Percentiles rank a stretch among this genome's conserved stretches.
phyloP scores from a whole-genome alignment of 1,284 basidiomycete genomes.

The Pterulicium gracile region DNA sequence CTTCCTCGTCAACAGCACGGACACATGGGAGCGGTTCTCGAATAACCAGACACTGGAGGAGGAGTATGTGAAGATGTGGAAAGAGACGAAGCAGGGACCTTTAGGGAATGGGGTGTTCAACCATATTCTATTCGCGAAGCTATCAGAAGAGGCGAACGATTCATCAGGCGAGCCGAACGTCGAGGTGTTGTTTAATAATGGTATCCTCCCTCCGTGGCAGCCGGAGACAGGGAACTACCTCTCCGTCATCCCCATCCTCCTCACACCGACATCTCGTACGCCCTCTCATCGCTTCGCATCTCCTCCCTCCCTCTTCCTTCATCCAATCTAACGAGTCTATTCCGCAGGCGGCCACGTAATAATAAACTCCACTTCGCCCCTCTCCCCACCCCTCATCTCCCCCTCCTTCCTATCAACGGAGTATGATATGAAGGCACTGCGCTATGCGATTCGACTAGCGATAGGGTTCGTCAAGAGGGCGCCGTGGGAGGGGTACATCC shows the following conservation, averaged over 20 bases:
- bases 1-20: constrained; percentile 20
- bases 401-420: constrained; percentile 15
- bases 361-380: constrained; percentile 15
- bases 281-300: constrained; percentile 8
- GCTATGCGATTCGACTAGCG: constrained; percentile 10
- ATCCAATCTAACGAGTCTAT: no score
- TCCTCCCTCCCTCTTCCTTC: background rate
- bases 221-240: background rate
- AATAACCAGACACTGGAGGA: constrained; percentile 14
- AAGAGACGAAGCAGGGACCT: constrained; percentile 15
- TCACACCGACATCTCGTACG: background rate
- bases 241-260: background rate
- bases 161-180: constrained; percentile 9
- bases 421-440: constrained; percentile 11
- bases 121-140: background rate
- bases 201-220: background rate
- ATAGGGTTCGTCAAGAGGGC: constrained; percentile 10
- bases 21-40: constrained; percentile 15
- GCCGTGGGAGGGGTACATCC: constrained; percentile 11
- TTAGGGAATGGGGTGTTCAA: constrained; percentile 7
- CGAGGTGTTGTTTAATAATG: constrained; percentile 11
- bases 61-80: constrained; percentile 17
- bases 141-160: constrained; percentile 12
- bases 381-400: constrained; percentile 20
- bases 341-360: constrained; percentile 8